Evolutionary conservation across 352 stramenopile species (phyloP).

Genomic region (Pythium apleroticum): DNA sequence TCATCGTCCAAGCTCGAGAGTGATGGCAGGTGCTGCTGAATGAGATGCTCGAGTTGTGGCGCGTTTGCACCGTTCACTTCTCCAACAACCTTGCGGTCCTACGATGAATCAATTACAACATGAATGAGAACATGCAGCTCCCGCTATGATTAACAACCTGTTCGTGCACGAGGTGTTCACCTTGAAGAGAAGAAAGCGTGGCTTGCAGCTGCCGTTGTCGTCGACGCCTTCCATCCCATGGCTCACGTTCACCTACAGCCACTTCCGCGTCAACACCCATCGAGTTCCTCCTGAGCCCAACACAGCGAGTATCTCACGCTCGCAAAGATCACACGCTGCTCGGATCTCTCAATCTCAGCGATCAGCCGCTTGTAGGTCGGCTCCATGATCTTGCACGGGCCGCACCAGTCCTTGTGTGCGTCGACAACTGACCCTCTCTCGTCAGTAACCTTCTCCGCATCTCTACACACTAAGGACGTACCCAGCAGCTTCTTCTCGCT

Average conservation of each 20-base stretch:
- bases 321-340: constrained; percentile 55
- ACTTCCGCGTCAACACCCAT: too few relatives aligned
- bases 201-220: constrained; percentile 64
- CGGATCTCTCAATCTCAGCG: constrained; percentile 53
- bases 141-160: too few relatives aligned
- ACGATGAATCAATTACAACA: too few relatives aligned
- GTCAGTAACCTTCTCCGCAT: background rate
- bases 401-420: constrained; percentile 71
- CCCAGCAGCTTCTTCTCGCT: constrained; percentile 69
- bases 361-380: constrained; percentile 67
- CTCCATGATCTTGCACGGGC: constrained; percentile 75
- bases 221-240: constrained; percentile 52
- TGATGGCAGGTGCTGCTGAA: constrained; percentile 61
- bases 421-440: constrained; percentile 44
- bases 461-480: constrained; percentile 17
- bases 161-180: constrained; percentile 23
- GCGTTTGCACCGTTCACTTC: constrained; percentile 62
- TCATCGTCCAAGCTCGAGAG: constrained; percentile 56
- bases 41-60: constrained; percentile 57
- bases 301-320: too few relatives aligned
- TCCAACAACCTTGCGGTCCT: constrained; percentile 61
- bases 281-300: too few relatives aligned
- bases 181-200: constrained; percentile 62
- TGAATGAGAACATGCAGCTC: too few relatives aligned
- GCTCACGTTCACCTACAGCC: constrained; percentile 44